A percentile compares a stretch with the other conserved stretches of the same genome.
phyloP scores from a whole-genome alignment of 2,329 filamentous ascomycete genomes.

The Volutella citrinella region DNA sequence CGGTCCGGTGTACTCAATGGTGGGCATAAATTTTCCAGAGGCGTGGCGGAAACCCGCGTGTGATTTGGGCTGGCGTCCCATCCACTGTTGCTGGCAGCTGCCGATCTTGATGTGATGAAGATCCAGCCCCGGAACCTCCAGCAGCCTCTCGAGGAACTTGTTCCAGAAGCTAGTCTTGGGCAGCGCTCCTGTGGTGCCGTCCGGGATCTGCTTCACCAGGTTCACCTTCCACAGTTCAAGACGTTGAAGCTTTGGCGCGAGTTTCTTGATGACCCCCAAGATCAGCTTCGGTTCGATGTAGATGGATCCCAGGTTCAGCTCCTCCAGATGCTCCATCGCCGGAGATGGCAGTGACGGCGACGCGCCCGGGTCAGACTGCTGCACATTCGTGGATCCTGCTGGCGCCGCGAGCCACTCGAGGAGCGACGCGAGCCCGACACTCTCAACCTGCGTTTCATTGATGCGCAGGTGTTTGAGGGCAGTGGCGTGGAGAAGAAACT shows the following conservation, averaged over 20 bases:
- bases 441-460: slow-evolving; percentile 31
- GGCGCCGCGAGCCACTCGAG: slow-evolving; percentile 37
- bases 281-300: slow-evolving; percentile 27
- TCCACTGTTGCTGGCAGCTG: slow-evolving; percentile 25
- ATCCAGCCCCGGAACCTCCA: slow-evolving; percentile 27
- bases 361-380: too few relatives aligned
- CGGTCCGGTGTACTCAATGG: slow-evolving; percentile 29
- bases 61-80: slow-evolving; percentile 6
- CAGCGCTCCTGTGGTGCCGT: background rate
- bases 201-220: slow-evolving; percentile 17
- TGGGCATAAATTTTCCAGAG: too few relatives aligned
- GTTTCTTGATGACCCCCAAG: slow-evolving; percentile 37
- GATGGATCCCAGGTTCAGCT: slow-evolving; percentile 43
- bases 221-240: slow-evolving; percentile 46
- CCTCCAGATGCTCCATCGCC: slow-evolving; percentile 32
- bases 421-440: slow-evolving; percentile 24
- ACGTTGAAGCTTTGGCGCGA: slow-evolving; percentile 39
- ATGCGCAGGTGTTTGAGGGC: slow-evolving; percentile 52
- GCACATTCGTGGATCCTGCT: background rate
- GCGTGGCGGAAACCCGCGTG: slow-evolving; percentile 12
- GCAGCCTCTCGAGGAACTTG: slow-evolving; percentile 34
- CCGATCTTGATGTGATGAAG: slow-evolving; percentile 33
- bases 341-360: slow-evolving; percentile 17
- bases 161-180: slow-evolving; percentile 36
- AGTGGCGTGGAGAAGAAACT: slow-evolving; percentile 22